Conservation (phyloP, 169 alveolate species). For the Cryptosporidium ryanae region DNA sequence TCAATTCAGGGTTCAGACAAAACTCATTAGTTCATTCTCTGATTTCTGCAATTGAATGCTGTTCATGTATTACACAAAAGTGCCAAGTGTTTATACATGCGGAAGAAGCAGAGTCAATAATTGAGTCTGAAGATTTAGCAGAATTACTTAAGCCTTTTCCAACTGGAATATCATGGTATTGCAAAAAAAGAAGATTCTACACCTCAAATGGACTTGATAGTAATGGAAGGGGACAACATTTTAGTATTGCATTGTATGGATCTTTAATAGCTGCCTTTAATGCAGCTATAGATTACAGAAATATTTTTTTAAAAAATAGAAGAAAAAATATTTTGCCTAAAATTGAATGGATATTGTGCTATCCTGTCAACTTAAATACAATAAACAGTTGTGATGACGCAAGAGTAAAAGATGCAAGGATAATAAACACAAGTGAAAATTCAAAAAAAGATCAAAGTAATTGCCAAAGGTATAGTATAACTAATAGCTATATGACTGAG, state of each 20-base stretch:
- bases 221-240: slow-evolving; percentile 72
- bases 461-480: slow-evolving; percentile 3
- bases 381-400: background rate
- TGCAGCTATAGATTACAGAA: slow-evolving; percentile 72
- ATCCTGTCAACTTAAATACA: slow-evolving; percentile 15
- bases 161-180: slow-evolving; percentile 74
- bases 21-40: slow-evolving; percentile 36
- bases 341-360: slow-evolving; percentile 67
- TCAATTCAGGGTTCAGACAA: slow-evolving; percentile 2
- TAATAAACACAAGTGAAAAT: background rate
- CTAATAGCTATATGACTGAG: slow-evolving; percentile 4
- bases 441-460: background rate
- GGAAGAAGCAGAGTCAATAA: slow-evolving; percentile 73
- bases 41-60: slow-evolving; percentile 44
- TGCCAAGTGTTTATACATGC: slow-evolving; percentile 68
- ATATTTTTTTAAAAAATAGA: slow-evolving; percentile 64
- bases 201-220: slow-evolving; percentile 76
- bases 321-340: slow-evolving; percentile 46
- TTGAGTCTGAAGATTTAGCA: slow-evolving; percentile 70
- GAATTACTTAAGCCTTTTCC: slow-evolving; percentile 58
- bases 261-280: slow-evolving; percentile 66
- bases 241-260: slow-evolving; percentile 69
- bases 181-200: slow-evolving; percentile 69
- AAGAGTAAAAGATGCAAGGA: background rate
- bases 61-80: slow-evolving; percentile 37